A percentile compares a stretch with the other conserved stretches of the same genome.
Conservation (phyloP, 306 rosid species). For the Carpinus fangiana region DNA sequence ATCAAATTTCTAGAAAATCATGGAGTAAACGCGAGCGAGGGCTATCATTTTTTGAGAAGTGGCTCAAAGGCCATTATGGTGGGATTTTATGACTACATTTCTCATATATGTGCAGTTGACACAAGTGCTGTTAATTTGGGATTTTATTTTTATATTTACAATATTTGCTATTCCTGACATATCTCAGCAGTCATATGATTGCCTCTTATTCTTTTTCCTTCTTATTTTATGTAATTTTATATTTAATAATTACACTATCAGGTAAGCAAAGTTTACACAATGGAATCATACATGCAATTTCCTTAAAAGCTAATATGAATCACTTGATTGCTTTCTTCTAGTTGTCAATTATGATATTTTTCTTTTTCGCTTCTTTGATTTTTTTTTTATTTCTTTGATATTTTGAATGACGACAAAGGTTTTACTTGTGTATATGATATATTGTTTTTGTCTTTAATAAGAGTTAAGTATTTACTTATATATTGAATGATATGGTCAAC, state of each 20-base stretch:
- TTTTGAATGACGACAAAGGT: no score
- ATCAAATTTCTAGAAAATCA: not conserved
- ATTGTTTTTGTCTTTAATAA: no score
- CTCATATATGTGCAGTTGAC: not conserved
- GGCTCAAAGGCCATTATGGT: not conserved
- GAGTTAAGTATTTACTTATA: no score
- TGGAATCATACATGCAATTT: not conserved
- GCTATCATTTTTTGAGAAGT: not conserved
- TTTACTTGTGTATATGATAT: no score
- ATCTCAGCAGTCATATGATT: not conserved
- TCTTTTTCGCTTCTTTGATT: no score
- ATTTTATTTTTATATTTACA: not conserved
- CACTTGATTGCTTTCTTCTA: no score
- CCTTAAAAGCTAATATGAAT: not conserved
- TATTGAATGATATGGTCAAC: no score
- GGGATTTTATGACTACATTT: not conserved
- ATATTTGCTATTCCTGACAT: not conserved
- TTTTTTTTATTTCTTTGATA: no score
- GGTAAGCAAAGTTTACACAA: not conserved
- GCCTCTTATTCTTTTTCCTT: not conserved
- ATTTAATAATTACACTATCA: not conserved
- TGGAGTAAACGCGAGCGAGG: not conserved
- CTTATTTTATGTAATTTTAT: not conserved
- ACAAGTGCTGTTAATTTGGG: not conserved
- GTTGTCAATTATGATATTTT: no score